Evolutionary conservation across 805 yeast species (phyloP).

Genomic region (Blastobotrys chiropterorum): DNA sequence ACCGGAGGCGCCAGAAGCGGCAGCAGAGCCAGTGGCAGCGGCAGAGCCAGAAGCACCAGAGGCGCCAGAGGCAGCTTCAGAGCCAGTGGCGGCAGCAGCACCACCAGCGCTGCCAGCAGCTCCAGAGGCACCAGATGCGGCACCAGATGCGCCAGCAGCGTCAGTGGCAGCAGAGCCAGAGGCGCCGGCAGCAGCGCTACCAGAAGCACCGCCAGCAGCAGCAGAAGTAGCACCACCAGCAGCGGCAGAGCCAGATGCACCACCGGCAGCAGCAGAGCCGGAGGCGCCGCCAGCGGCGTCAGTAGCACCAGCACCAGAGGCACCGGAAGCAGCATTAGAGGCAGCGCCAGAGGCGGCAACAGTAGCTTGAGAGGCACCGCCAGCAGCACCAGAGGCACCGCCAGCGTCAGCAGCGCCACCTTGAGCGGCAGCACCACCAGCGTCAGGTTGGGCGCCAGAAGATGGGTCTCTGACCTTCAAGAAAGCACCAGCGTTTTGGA

Average conservation of each 20-base stretch:
- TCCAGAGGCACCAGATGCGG: neutral
- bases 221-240: neutral
- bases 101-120: neutral
- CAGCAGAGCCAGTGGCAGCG: slow-evolving; percentile 5
- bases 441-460: neutral
- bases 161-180: neutral
- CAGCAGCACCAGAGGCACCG: neutral
- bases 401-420: neutral
- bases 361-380: neutral
- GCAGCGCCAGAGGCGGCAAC: neutral
- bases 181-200: neutral
- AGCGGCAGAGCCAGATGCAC: neutral
- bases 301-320: neutral
- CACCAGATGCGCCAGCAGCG: neutral
- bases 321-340: neutral
- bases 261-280: neutral
- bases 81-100: neutral
- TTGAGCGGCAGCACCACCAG: neutral
- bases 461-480: neutral
- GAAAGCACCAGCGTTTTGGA: neutral
- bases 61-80: slow-evolving; percentile 5
- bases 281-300: neutral
- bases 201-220: neutral
- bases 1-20: slow-evolving; percentile 8
- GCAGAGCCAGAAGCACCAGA: slow-evolving; percentile 7